Conservation (phyloP, 2,329 filamentous ascomycete species). For the Diaporthe citriasiana region DNA sequence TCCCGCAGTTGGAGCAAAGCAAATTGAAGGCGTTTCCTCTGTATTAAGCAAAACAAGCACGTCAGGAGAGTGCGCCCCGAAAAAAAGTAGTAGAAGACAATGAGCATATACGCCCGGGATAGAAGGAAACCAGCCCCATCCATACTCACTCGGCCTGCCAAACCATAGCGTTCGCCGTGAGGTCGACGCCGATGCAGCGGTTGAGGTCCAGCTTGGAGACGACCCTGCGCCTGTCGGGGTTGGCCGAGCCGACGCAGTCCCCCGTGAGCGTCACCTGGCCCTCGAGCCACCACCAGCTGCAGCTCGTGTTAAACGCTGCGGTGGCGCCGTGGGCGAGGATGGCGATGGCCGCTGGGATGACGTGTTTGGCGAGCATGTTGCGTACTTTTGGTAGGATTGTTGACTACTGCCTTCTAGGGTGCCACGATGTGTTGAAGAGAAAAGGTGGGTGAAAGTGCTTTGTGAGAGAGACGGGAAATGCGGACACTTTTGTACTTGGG, state of each 20-base stretch:
- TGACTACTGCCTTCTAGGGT: neutral
- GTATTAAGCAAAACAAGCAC: too few species aligned
- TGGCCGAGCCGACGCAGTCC: neutral
- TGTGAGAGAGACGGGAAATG: neutral
- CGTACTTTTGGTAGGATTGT: neutral
- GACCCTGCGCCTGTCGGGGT: neutral
- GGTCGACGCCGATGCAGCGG: slow-evolving; percentile 31
- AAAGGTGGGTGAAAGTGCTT: neutral
- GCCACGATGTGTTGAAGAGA: neutral
- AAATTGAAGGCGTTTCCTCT: neutral
- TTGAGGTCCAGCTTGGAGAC: slow-evolving; percentile 26
- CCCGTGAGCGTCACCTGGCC: neutral
- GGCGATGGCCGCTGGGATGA: neutral
- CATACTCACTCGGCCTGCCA: slow-evolving; percentile 5
- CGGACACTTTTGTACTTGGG: neutral
- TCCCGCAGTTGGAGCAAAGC: neutral
- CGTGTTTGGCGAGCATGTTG: neutral
- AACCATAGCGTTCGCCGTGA: neutral
- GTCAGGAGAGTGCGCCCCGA: neutral
- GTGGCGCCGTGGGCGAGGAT: neutral
- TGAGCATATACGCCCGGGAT: too few species aligned
- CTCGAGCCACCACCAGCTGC: slow-evolving; percentile 23
- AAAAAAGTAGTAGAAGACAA: too few species aligned
- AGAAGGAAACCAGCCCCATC: too few species aligned
- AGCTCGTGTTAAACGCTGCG: slow-evolving; percentile 3